Evolutionary conservation across 108 stramenopile genomes (phyloP).

Genomic region (Mayamaea pseudoterrestris): DNA sequence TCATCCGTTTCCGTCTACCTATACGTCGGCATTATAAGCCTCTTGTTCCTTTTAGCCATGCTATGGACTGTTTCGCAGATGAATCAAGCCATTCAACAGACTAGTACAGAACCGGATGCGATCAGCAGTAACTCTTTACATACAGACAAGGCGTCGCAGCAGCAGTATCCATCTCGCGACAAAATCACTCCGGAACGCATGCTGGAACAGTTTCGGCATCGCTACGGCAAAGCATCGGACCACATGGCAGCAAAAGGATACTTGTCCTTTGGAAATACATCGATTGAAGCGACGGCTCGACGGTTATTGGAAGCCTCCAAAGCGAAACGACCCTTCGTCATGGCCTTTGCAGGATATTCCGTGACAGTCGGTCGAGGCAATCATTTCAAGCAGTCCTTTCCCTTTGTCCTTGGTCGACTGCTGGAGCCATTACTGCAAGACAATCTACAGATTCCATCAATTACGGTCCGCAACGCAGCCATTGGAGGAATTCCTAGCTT

Average conservation of each 20-base stretch:
- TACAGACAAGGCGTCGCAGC: no score
- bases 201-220: neutral
- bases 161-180: no score
- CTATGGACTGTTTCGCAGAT: neutral
- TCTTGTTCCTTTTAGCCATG: no score
- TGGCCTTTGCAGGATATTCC: constrained; percentile 59
- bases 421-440: constrained; percentile 19
- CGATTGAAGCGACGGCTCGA: constrained; percentile 35
- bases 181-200: no score
- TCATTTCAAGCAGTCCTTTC: constrained; percentile 45
- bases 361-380: constrained; percentile 67
- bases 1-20: no score
- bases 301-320: constrained; percentile 25
- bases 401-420: constrained; percentile 43
- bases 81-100: neutral
- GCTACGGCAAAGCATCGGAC: neutral
- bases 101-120: no score
- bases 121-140: no score
- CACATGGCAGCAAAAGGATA: constrained; percentile 4
- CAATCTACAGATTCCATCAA: constrained; percentile 18
- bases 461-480: constrained; percentile 47
- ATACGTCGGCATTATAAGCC: no score
- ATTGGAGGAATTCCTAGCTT: constrained; percentile 61
- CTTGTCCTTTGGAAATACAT: constrained; percentile 11
- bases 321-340: constrained; percentile 32